These are phyloP conservation scores for Russula compacta DNA, from an alignment of 768 basidiomycete genomes.

Conservation along the genomic window DNA sequence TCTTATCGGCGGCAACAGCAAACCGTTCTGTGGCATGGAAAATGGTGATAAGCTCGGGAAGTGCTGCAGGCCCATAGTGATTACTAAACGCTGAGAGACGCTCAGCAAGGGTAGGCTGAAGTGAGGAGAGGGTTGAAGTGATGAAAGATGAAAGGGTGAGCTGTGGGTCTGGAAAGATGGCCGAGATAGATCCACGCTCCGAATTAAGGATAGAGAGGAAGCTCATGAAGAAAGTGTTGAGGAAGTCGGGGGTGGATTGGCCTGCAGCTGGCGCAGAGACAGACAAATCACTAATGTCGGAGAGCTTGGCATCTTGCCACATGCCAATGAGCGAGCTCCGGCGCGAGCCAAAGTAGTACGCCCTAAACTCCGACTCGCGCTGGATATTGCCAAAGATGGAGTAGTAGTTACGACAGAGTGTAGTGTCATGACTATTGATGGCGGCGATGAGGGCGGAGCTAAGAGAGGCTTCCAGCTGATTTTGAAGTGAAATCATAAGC, in stretches of 20 bases:
- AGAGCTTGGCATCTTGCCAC: constrained; percentile 58
- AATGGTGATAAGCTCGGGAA: constrained; percentile 61
- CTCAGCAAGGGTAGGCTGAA: constrained; percentile 76
- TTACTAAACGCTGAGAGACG: constrained; percentile 65
- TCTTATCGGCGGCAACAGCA: constrained; percentile 57
- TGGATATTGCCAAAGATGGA: constrained; percentile 87
- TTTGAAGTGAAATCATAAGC: constrained; percentile 87
- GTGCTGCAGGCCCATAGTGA: constrained; percentile 49
- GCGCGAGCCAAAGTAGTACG: constrained; percentile 87
- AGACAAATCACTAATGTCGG: constrained; percentile 38
- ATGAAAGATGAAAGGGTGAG: constrained; percentile 73
- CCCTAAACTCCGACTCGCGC: constrained; percentile 84
- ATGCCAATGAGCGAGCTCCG: constrained; percentile 50
- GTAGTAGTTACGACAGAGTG: constrained; percentile 69
- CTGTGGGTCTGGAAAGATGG: constrained; percentile 83
- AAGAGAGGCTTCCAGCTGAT: constrained; percentile 88
- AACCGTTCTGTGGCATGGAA: constrained; percentile 80
- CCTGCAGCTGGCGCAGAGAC: constrained; percentile 19
- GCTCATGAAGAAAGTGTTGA: constrained; percentile 63
- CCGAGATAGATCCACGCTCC: constrained; percentile 65
- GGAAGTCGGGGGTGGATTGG: constrained; percentile 54
- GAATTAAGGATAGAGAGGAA: constrained; percentile 57
- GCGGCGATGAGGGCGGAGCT: constrained; percentile 86
- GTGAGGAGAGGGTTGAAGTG: constrained; percentile 65
- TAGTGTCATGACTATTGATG: constrained; percentile 69